phyloP scores from a whole-genome alignment of 306 rosid species.

The Hippophae gyantsensis region DNA sequence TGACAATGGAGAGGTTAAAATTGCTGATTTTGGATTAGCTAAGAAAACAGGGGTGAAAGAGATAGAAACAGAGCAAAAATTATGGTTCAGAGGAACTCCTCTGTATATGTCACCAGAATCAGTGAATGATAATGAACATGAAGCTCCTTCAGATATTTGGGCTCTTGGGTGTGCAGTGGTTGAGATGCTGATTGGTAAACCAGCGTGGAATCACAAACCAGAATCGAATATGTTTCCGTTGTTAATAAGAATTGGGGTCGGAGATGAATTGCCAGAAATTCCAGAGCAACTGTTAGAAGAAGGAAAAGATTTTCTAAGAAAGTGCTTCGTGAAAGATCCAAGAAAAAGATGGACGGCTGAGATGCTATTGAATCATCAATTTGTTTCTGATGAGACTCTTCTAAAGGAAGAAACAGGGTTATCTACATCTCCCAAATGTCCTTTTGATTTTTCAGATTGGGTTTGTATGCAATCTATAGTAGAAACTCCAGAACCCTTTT shows the following conservation, averaged over 20 bases:
- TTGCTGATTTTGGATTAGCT: neutral
- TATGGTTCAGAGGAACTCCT: constrained; percentile 63
- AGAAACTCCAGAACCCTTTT: constrained; percentile 6
- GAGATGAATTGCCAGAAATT: constrained; percentile 51
- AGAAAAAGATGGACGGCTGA: constrained; percentile 67
- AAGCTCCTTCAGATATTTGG: constrained; percentile 59
- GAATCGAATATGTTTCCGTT: constrained; percentile 33
- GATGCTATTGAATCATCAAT: constrained; percentile 60
- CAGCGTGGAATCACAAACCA: constrained; percentile 36
- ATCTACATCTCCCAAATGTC: constrained; percentile 41
- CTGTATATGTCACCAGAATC: constrained; percentile 72
- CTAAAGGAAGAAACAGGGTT: neutral
- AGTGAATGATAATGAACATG: constrained; percentile 47
- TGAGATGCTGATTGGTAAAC: constrained; percentile 67
- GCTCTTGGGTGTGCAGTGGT: constrained; percentile 64
- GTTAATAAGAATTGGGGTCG: constrained; percentile 47
- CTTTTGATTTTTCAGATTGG: constrained; percentile 61
- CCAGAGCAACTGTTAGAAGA: constrained; percentile 46
- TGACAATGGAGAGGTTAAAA: neutral
- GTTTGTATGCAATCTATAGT: constrained; percentile 18
- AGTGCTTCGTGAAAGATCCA: constrained; percentile 63
- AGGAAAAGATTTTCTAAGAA: constrained; percentile 50
- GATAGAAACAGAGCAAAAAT: neutral
- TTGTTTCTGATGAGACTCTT: constrained; percentile 20
- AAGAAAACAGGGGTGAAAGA: neutral